Evolutionary conservation across 208 protist genomes (phyloP).

Genomic region (Crithidia thermophila): DNA sequence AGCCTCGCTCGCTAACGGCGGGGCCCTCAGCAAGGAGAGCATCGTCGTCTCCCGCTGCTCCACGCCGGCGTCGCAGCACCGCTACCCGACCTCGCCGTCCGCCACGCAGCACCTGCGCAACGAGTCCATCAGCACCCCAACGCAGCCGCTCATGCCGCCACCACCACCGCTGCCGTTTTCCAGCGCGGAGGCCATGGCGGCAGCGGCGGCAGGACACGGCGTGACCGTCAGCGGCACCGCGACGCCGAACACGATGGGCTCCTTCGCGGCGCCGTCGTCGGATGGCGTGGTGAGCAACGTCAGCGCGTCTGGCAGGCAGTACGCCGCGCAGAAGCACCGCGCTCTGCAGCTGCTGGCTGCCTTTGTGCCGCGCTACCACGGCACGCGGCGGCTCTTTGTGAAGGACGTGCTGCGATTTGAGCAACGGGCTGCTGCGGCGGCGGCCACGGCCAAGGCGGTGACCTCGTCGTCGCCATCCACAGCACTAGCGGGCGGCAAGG

Average conservation of each 20-base stretch:
- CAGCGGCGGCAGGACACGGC: neutral
- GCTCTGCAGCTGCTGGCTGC: constrained; percentile 56
- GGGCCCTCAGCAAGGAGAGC: neutral
- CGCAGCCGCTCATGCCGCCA: neutral
- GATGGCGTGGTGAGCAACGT: constrained; percentile 16
- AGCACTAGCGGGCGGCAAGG: neutral
- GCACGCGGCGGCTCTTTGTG: constrained; percentile 45
- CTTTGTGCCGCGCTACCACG: constrained; percentile 78
- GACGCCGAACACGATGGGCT: constrained; percentile 30
- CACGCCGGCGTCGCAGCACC: constrained; percentile 19
- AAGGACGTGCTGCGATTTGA: constrained; percentile 27
- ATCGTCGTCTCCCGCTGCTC: constrained; percentile 9
- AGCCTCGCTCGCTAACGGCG: neutral
- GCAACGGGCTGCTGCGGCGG: neutral
- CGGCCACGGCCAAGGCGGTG: constrained; percentile 5
- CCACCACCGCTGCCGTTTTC: neutral
- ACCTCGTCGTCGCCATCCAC: neutral
- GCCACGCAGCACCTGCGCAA: neutral
- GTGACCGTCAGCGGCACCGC: constrained; percentile 20
- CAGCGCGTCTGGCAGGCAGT: constrained; percentile 25
- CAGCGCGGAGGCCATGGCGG: neutral
- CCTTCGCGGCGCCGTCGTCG: constrained; percentile 17
- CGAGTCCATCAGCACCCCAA: neutral
- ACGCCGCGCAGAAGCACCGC: constrained; percentile 35
- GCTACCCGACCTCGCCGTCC: constrained; percentile 4